A percentile compares a stretch with the other conserved stretches of the same genome.
phyloP scores from a whole-genome alignment of 805 yeast genomes.

The Nakazawaea wyomingensis region DNA sequence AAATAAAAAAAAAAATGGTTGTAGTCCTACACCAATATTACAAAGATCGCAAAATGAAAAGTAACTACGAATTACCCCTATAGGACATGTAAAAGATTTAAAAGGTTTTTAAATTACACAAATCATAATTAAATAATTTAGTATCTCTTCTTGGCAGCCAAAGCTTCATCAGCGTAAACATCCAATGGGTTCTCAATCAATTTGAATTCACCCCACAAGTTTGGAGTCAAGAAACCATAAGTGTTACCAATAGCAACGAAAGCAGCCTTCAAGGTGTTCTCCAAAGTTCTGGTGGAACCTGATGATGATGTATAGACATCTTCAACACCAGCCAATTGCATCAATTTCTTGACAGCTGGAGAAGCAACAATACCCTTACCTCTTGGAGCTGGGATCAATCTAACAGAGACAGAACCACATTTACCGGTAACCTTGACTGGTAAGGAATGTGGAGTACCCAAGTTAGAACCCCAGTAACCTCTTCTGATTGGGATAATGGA shows the following conservation, averaged over 20 bases:
- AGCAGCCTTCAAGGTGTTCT: conserved; percentile 99
- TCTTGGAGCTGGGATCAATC: conserved; percentile 99
- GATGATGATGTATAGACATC: conserved; percentile 98
- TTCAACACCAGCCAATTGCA: conserved; percentile 99
- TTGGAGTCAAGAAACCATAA: conserved; percentile 99
- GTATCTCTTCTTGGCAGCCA: conserved; percentile 70
- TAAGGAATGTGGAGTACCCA: conserved; percentile 99
- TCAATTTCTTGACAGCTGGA: conserved; percentile 98
- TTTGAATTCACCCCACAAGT: conserved; percentile 90
- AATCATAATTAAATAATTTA: conserved; percentile 32
- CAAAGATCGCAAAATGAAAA: too few species aligned
- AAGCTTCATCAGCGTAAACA: conserved; percentile 82
- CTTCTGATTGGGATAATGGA: conserved; percentile 99
- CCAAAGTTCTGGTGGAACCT: conserved; percentile 99
- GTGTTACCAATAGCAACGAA: conserved; percentile 99
- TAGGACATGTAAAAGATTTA: too few species aligned
- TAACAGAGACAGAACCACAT: conserved; percentile 99
- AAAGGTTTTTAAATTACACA: neutral
- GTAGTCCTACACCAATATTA: too few species aligned
- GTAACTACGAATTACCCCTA: too few species aligned
- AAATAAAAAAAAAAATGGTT: too few species aligned
- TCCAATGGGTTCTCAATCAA: conserved; percentile 93
- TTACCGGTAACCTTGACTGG: conserved; percentile 98
- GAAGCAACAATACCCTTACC: conserved; percentile 99
- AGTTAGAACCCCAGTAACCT: conserved; percentile 99